phyloP scores from a whole-genome alignment of 805 yeast species.

The Monosporozyma solicola region DNA sequence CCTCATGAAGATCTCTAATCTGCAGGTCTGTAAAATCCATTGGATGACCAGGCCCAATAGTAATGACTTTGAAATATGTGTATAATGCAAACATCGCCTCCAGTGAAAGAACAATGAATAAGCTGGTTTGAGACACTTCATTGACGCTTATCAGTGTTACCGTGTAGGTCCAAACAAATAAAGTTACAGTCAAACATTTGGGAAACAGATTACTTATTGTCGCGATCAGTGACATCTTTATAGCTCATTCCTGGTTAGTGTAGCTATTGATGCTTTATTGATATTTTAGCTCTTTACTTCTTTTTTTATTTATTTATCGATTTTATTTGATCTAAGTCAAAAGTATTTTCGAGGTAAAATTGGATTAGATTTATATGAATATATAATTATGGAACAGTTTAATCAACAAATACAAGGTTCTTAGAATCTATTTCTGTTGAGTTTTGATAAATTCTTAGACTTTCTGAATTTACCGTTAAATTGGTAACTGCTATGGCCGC shows the following conservation, averaged over 20 bases:
- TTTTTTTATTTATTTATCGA: not conserved
- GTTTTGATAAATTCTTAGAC: not conserved
- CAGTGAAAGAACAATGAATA: constrained; percentile 1
- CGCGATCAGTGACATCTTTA: not conserved
- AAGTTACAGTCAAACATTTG: constrained; percentile 13
- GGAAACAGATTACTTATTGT: constrained; percentile 16
- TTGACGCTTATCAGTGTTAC: constrained; percentile 11
- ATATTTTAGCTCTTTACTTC: not conserved
- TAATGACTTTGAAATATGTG: constrained; percentile 46
- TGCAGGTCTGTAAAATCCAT: constrained; percentile 41
- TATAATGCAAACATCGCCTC: constrained; percentile 23
- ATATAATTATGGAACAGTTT: not conserved
- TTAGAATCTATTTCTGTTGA: not conserved
- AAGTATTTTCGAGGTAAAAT: not conserved
- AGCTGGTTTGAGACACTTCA: constrained; percentile 8
- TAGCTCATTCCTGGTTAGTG: not conserved
- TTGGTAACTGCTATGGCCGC: not conserved
- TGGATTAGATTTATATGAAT: not conserved
- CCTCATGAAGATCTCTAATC: constrained; percentile 24
- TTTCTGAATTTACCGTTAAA: not conserved
- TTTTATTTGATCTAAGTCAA: not conserved
- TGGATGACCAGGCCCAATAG: constrained; percentile 59
- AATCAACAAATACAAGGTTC: not conserved
- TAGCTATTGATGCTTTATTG: not conserved
- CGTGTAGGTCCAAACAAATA: constrained; percentile 19